Percentiles rank a stretch among this genome's conserved stretches.
Evolutionary conservation across 345 rosid species (phyloP).

Genomic region (Iberis pinnata): DNA sequence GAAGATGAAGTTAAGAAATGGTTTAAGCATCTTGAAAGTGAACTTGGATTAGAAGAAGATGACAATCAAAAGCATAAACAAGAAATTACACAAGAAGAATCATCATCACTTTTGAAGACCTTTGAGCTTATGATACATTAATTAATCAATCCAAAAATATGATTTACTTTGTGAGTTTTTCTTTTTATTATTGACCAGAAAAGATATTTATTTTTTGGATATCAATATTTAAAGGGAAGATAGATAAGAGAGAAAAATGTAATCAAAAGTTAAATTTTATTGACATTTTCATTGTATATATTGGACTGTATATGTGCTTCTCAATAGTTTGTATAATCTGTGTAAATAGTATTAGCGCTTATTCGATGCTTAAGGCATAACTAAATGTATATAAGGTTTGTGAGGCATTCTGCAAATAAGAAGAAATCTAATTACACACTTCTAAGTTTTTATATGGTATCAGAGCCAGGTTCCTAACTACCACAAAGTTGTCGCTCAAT

Average conservation of each 20-base stretch:
- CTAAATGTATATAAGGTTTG: no score
- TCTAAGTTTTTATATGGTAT: no score
- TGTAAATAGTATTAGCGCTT: no score
- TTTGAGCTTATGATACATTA: slow-evolving; percentile 28
- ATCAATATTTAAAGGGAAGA: not conserved
- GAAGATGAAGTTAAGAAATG: slow-evolving; percentile 45
- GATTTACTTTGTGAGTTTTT: not conserved
- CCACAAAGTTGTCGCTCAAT: no score
- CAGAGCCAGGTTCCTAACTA: no score
- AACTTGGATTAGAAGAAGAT: slow-evolving; percentile 50
- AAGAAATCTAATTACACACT: no score
- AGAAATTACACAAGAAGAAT: slow-evolving; percentile 1
- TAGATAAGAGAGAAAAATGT: slow-evolving; percentile 13
- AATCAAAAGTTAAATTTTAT: not conserved
- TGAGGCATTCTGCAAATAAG: no score
- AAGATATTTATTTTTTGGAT: no score
- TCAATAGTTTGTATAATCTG: no score
- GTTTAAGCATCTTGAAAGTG: slow-evolving; percentile 55
- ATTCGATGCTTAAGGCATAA: no score
- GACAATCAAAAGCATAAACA: slow-evolving; percentile 18
- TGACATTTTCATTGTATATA: not conserved
- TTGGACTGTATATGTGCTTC: no score
- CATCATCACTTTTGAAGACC: slow-evolving; percentile 24
- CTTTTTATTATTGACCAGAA: no score
- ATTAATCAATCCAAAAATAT: slow-evolving; percentile 4